Conservation (phyloP, 768 basidiomycete species). For the Leucocoprinus sp. region DNA sequence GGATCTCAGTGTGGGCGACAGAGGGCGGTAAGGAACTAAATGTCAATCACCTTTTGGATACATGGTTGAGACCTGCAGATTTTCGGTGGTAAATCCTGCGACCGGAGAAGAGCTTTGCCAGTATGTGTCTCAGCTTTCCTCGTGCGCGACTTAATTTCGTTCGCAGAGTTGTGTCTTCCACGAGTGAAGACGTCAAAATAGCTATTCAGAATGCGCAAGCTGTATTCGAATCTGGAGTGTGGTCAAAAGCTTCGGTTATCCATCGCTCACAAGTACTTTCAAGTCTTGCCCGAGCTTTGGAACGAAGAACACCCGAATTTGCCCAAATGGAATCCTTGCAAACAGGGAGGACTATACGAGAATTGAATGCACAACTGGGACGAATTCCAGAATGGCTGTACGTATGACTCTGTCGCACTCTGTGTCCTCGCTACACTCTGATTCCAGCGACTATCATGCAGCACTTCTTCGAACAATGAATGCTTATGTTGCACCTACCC, state of each 20-base stretch:
- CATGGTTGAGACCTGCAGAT: slow-evolving; percentile 23
- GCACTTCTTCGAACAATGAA: slow-evolving; percentile 67
- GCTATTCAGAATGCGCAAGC: slow-evolving; percentile 49
- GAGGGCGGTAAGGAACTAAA: slow-evolving; percentile 15
- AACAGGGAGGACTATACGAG: slow-evolving; percentile 74
- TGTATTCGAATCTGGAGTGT: slow-evolving; percentile 57
- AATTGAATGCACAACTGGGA: slow-evolving; percentile 74
- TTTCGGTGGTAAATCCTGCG: slow-evolving; percentile 59
- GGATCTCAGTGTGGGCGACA: slow-evolving; percentile 1
- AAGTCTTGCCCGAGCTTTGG: slow-evolving; percentile 54
- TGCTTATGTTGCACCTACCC: slow-evolving; percentile 65
- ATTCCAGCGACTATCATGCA: slow-evolving; percentile 63
- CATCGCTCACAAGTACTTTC: slow-evolving; percentile 60
- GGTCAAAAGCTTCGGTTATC: slow-evolving; percentile 56
- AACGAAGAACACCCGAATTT: slow-evolving; percentile 46
- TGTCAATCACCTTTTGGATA: not conserved
- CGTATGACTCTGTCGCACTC: slow-evolving; percentile 19
- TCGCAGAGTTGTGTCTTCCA: slow-evolving; percentile 48
- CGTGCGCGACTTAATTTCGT: not conserved
- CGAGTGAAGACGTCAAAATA: slow-evolving; percentile 38
- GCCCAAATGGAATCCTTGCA: slow-evolving; percentile 65
- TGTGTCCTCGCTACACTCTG: not conserved
- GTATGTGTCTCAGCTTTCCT: slow-evolving; percentile 26
- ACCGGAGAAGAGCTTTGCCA: slow-evolving; percentile 50
- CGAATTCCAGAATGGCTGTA: slow-evolving; percentile 85